A percentile compares a stretch with the other conserved stretches of the same genome.
Evolutionary conservation across 2,329 filamentous ascomycete genomes (phyloP).

Genomic region (Pseudocercospora vitis): DNA sequence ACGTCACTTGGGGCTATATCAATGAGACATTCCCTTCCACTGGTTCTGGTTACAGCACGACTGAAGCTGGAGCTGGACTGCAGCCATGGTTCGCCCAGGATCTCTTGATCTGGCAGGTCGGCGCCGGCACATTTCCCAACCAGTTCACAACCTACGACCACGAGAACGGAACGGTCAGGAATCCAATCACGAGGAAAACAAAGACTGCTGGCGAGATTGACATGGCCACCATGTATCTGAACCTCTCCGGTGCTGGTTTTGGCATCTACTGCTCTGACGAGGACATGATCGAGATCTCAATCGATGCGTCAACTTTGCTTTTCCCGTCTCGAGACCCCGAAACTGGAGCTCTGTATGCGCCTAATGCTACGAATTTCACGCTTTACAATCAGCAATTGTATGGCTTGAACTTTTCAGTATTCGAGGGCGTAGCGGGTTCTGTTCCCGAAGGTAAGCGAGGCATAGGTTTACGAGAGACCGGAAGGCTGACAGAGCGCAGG

Average conservation of each 20-base stretch:
- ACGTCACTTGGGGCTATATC: conserved; percentile 6
- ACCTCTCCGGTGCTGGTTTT: conserved; percentile 21
- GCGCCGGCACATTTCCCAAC: conserved; percentile 12
- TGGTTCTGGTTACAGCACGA: not conserved
- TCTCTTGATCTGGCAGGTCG: conserved; percentile 13
- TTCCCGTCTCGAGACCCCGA: not conserved
- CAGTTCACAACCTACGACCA: conserved; percentile 4
- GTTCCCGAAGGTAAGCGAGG: not conserved
- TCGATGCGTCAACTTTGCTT: not conserved
- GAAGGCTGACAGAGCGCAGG: not conserved
- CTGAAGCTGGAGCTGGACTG: not conserved
- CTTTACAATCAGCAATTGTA: conserved; percentile 8
- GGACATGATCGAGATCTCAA: not conserved
- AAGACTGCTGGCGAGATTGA: not conserved
- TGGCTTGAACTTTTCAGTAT: conserved; percentile 1
- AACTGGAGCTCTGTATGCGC: not conserved
- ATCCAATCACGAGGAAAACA: not conserved
- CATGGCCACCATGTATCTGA: not conserved
- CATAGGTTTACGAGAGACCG: not conserved
- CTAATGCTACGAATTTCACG: conserved; percentile 6
- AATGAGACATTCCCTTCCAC: conserved; percentile 10
- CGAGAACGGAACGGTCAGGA: not conserved
- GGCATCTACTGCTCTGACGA: conserved; percentile 19
- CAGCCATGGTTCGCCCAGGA: conserved; percentile 1
- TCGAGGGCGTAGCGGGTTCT: not conserved